Evolutionary conservation across 306 rosid genomes (phyloP).

Genomic region (Trifolium fragiferum): DNA sequence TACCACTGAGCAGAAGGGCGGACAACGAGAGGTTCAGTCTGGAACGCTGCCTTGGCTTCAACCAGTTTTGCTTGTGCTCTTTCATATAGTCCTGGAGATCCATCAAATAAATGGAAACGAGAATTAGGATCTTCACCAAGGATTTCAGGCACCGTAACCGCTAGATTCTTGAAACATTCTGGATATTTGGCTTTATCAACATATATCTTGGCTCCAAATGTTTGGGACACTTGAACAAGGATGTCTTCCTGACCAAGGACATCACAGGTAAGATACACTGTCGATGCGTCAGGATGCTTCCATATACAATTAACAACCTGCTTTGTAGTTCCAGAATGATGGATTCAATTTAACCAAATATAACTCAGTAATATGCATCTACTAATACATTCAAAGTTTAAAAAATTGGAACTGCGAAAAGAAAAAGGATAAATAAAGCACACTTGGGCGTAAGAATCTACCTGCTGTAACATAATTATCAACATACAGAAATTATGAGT

Average conservation of each 20-base stretch:
- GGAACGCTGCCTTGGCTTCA: slow-evolving; percentile 56
- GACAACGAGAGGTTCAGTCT: slow-evolving; percentile 69
- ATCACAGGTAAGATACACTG: slow-evolving; percentile 69
- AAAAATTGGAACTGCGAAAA: neutral
- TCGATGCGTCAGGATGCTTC: slow-evolving; percentile 73
- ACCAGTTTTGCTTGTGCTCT: slow-evolving; percentile 59
- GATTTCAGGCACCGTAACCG: slow-evolving; percentile 61
- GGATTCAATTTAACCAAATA: neutral
- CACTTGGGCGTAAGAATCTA: slow-evolving; percentile 10
- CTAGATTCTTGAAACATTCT: slow-evolving; percentile 59
- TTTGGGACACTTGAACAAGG: slow-evolving; percentile 61
- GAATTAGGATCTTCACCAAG: slow-evolving; percentile 69
- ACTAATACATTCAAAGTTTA: slow-evolving; percentile 13
- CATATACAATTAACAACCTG: slow-evolving; percentile 86
- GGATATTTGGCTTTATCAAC: slow-evolving; percentile 58
- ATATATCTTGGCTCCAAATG: slow-evolving; percentile 79
- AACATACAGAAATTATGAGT: slow-evolving; percentile 5
- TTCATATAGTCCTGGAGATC: slow-evolving; percentile 67
- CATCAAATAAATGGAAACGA: slow-evolving; percentile 69
- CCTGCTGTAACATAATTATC: neutral
- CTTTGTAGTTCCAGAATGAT: slow-evolving; percentile 29
- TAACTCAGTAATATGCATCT: neutral
- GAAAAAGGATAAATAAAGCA: slow-evolving; percentile 4
- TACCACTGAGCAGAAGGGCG: slow-evolving; percentile 90
- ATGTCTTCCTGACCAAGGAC: slow-evolving; percentile 82